Percentiles rank a stretch among this genome's conserved stretches.
Conservation (phyloP, 345 rosid genomes). For the Punica granatum region DNA sequence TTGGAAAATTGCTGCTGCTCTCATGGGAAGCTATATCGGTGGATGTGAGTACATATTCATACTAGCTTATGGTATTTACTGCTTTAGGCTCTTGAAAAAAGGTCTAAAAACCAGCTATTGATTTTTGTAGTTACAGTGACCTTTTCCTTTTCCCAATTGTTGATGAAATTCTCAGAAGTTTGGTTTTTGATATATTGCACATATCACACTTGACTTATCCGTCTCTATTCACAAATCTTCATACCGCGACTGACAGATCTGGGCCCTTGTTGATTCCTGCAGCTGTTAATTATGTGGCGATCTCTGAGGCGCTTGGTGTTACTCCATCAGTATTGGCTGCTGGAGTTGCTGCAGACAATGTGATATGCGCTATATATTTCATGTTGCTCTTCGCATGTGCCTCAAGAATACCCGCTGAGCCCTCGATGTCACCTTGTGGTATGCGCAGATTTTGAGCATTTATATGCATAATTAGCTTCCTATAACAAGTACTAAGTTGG, state of each 20-base stretch:
- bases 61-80: not conserved
- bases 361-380: slow-evolving; percentile 58
- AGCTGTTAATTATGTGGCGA: slow-evolving; percentile 86
- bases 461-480: not conserved
- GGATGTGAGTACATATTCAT: slow-evolving; percentile 40
- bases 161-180: not conserved
- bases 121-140: not conserved
- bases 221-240: slow-evolving; percentile 1
- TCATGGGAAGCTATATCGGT: slow-evolving; percentile 87
- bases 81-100: not conserved
- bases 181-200: not conserved
- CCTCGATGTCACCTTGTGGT: slow-evolving; percentile 41
- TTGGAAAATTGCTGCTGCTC: slow-evolving; percentile 96
- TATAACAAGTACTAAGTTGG: not conserved
- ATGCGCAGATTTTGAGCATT: slow-evolving; percentile 4
- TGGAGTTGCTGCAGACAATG: slow-evolving; percentile 79
- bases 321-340: slow-evolving; percentile 82
- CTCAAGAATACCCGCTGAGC: slow-evolving; percentile 56
- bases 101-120: not conserved
- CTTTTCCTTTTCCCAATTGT: not conserved
- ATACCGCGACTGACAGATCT: slow-evolving; percentile 11
- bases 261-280: slow-evolving; percentile 13
- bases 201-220: not conserved
- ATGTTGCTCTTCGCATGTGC: slow-evolving; percentile 63
- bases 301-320: slow-evolving; percentile 65